phyloP scores from a whole-genome alignment of 305 asterid genomes.

The Rubia tinctorum region DNA sequence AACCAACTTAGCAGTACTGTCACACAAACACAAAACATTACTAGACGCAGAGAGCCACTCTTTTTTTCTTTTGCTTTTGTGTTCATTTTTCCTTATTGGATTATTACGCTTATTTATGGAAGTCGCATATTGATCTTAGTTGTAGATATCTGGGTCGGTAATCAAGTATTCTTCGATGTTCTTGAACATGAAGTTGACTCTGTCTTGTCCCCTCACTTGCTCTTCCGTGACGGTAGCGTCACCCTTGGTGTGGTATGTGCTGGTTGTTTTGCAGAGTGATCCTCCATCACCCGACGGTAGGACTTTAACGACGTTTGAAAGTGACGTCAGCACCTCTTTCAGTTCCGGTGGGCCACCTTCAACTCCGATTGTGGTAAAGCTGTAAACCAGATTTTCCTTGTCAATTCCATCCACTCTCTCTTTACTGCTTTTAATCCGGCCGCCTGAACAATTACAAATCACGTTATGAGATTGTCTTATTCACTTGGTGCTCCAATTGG shows the following conservation, averaged over 20 bases:
- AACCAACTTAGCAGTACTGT: no score
- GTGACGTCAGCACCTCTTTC: not conserved
- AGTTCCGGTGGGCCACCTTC: not conserved
- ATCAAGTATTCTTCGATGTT: not conserved
- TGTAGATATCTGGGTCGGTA: not conserved
- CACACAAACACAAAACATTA: not conserved
- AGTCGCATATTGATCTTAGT: not conserved
- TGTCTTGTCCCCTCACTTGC: not conserved
- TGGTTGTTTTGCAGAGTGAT: not conserved
- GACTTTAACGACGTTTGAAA: not conserved
- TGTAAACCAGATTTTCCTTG: not conserved
- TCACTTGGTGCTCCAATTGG: no score
- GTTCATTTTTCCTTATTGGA: not conserved
- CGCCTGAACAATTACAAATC: not conserved
- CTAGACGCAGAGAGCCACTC: not conserved
- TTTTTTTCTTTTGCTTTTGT: not conserved
- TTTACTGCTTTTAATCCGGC: not conserved
- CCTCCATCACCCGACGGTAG: not conserved
- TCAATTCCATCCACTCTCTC: not conserved
- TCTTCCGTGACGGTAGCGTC: not conserved
- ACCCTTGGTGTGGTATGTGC: slow-evolving; percentile 6
- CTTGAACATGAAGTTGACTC: not conserved
- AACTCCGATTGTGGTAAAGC: not conserved
- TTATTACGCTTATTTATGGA: not conserved
- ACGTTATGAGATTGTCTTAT: no score